Evolutionary conservation across 345 rosid genomes (phyloP), one percentile per base, ranked within the genome.

Genomic region (Eucalyptus curtisii): DNA sequence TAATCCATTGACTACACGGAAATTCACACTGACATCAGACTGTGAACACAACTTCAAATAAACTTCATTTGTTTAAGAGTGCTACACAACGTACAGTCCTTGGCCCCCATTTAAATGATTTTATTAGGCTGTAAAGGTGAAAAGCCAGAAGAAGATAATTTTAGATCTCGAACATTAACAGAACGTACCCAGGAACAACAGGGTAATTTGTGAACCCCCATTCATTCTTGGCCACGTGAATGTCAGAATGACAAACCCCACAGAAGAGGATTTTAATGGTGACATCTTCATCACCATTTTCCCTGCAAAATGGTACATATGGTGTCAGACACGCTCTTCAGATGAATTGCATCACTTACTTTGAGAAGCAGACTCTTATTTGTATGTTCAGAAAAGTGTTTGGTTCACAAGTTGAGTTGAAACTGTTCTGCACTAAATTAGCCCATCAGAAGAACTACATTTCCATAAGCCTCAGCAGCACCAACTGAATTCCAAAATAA

Each of bases 211-310:
- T 86, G 86, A 88, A 89, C 22, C 98, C 98, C 98, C 98, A 96
- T 10, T 97, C 98, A 53, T 96, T 97, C 90, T 87, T 95, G 88
- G 59, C 48, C n/a, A 88, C 25, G 66, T 94, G 97, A 92, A 97
- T 87, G 81, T 97, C 99, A 57, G 97, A 91, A 76, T 97, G 99
- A 90, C 99, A 96, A 37, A 97, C 95, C 57, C 99, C 99, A 88
- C 98, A 95, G 86, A 91, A 97, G 59, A 93, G 97, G 87, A 97
- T 92, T 90, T 96, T 97, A 42, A 97, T 89, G 53, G 97, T 92
- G 45, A 97, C 96, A 92, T 95, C 99, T 64, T 96, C 97, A 50
- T 90, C 96, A 42, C 97, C 96, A 88, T 93, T 95, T 71, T 95
- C 96, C 94, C 99, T 96, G 94, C 68, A 80, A 87, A 89, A 71